Base-by-base conservation (phyloP, 31 red algal species). In the Odonthalia washingtoniensis region DNA sequence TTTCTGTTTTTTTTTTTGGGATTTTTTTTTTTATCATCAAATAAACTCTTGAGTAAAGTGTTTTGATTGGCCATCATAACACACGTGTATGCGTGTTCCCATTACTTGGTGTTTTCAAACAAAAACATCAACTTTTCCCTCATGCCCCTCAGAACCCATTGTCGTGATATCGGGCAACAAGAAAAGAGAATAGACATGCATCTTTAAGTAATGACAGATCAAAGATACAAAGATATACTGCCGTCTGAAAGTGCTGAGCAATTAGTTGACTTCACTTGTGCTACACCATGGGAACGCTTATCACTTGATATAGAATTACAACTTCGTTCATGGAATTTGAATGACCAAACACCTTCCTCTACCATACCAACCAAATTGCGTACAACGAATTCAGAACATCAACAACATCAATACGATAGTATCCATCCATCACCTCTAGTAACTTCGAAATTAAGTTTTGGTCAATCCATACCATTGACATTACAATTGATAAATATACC, bases 211-310 rank as follows among this genome's bases (percentile, higher is more conserved):
- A n/a, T n/a, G n/a, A n/a, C n/a, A n/a, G n/a, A n/a, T n/a, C n/a
- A n/a, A n/a, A n/a, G n/a, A n/a, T n/a, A n/a, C n/a, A n/a, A n/a
- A n/a, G n/a, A n/a, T n/a, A n/a, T n/a, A n/a, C n/a, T n/a, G n/a
- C n/a, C n/a, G n/a, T 63, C 57, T 17, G 46, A 33, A 17, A 40
- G 73, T 66, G 89, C 89, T 24, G 81, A 79, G 5, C 84, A 94
- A 40, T 72, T 94, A 28, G 79, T 88, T 46, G 91, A 94, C 53
- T 94, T 89, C 35, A 94, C 91, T 2, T 94, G 91, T 74, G 83
- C 75, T 6, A 74, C 91, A 32, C 80, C 91, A 64, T 94, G 91
- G 91, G 91, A 94, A 68, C 91, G 91, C 44, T 64, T 94, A 32
- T 84, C 84, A 5, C 66, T 94, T n/a, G 91, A 94, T 73, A 83